Conservation (phyloP, 768 basidiomycete genomes). For the Rickenella mellea region DNA sequence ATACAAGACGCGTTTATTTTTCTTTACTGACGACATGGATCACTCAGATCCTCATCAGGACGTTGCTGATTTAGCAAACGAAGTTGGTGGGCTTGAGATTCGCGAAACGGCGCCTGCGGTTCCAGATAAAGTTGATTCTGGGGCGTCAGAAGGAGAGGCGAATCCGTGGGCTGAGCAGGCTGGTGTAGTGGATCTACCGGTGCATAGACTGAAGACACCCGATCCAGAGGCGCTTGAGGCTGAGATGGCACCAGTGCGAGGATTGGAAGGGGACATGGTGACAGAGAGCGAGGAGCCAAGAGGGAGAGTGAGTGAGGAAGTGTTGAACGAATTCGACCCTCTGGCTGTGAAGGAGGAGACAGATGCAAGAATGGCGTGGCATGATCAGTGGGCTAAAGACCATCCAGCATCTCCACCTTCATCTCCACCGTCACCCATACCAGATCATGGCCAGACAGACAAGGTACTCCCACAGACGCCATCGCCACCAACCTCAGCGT, state of each 20-base stretch:
- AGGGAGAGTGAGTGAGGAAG: constrained; percentile 21
- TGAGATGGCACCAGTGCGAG: constrained; percentile 22
- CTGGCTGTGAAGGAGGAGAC: constrained; percentile 47
- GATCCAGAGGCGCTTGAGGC: neutral
- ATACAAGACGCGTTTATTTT: too few relatives aligned
- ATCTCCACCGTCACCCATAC: neutral
- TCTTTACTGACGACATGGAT: too few relatives aligned
- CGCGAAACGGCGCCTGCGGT: too few relatives aligned
- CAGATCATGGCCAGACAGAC: neutral
- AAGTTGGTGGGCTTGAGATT: too few relatives aligned
- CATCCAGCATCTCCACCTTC: neutral
- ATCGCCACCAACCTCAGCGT: constrained; percentile 18
- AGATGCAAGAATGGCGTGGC: constrained; percentile 59
- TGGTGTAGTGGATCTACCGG: constrained; percentile 7
- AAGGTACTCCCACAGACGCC: constrained; percentile 13
- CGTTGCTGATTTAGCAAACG: too few relatives aligned
- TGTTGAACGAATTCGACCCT: constrained; percentile 63
- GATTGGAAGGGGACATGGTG: constrained; percentile 14
- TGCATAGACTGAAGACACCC: constrained; percentile 7
- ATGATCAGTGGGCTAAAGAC: constrained; percentile 31
- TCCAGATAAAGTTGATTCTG: too few relatives aligned
- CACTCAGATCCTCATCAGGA: too few relatives aligned
- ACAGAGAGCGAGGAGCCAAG: constrained; percentile 5
- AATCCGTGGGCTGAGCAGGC: constrained; percentile 16
- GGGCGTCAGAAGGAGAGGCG: constrained; percentile 1